Evolutionary conservation across 1,139 yeast genomes (phyloP).

Genomic region (Pichia sorboxylosa): DNA sequence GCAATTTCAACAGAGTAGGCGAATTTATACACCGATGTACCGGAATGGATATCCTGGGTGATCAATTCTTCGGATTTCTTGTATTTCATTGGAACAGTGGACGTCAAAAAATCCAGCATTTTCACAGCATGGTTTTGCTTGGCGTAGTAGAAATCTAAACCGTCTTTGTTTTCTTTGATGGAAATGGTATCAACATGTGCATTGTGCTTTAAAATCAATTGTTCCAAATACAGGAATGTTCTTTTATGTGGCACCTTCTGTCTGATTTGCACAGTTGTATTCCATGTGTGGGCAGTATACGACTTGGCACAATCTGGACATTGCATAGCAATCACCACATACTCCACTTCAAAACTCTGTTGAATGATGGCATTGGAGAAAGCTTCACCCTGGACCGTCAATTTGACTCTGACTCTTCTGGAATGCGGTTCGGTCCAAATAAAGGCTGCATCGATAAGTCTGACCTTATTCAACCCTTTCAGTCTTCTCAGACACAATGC

Average conservation of each 20-base stretch:
- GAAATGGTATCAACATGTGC: slow-evolving; percentile 94
- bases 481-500: slow-evolving; percentile 84
- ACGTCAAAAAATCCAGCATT: slow-evolving; percentile 79
- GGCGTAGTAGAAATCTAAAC: slow-evolving; percentile 84
- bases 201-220: slow-evolving; percentile 80
- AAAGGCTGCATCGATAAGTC: slow-evolving; percentile 87
- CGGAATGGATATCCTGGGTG: slow-evolving; percentile 86
- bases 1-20: slow-evolving; percentile 88
- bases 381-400: slow-evolving; percentile 96
- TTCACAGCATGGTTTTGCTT: slow-evolving; percentile 86
- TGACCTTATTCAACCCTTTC: slow-evolving; percentile 77
- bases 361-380: slow-evolving; percentile 86
- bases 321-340: slow-evolving; percentile 89
- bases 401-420: slow-evolving; percentile 77
- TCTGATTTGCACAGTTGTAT: slow-evolving; percentile 92
- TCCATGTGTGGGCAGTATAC: slow-evolving; percentile 94
- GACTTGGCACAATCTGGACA: slow-evolving; percentile 98
- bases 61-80: slow-evolving; percentile 87
- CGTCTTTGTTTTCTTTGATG: slow-evolving; percentile 86
- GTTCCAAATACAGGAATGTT: slow-evolving; percentile 90
- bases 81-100: slow-evolving; percentile 79
- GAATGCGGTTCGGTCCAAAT: slow-evolving; percentile 99
- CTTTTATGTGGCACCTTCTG: slow-evolving; percentile 96
- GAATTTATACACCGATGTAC: slow-evolving; percentile 78
- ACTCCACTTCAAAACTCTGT: slow-evolving; percentile 92